These are phyloP conservation scores for Diaporthe aspalathi DNA, from an alignment of 2,329 filamentous ascomycete species.

Conservation along the genomic window DNA sequence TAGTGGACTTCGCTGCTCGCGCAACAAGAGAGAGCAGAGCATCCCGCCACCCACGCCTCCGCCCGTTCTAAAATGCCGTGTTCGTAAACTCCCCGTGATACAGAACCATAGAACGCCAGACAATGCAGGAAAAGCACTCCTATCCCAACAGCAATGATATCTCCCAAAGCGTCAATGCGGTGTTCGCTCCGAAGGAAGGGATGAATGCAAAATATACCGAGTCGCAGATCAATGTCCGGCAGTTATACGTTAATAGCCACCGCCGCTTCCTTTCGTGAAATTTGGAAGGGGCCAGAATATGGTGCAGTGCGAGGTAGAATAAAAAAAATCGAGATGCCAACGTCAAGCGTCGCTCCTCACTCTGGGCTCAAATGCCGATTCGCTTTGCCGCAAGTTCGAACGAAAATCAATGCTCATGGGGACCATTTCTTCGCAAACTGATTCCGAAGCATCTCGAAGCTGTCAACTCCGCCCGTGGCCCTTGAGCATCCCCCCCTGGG, in stretches of 20 bases:
- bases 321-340: conserved; percentile 6
- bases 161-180: conserved; percentile 26
- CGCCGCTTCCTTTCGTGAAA: not conserved
- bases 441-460: not conserved
- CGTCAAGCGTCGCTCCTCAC: conserved; percentile 3
- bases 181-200: conserved; percentile 22
- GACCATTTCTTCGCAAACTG: not conserved
- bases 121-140: conserved; percentile 30
- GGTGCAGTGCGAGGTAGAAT: conserved; percentile 20
- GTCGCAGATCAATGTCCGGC: not conserved
- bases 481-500: not conserved
- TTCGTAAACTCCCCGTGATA: conserved; percentile 7
- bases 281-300: not conserved
- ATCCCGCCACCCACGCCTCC: not conserved
- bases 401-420: conserved; percentile 1
- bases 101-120: conserved; percentile 33
- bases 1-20: not conserved
- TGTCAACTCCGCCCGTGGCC: not conserved
- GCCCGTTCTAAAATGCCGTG: conserved; percentile 26
- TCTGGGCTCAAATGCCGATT: not conserved
- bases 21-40: not conserved
- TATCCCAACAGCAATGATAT: conserved; percentile 36
- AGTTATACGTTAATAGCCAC: conserved; percentile 2
- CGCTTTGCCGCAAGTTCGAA: not conserved
- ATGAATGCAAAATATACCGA: conserved; percentile 2